Evolutionary conservation across 2,329 filamentous ascomycete genomes (phyloP), one percentile per base, ranked within the genome.

Genomic region (Didymella exigua): DNA sequence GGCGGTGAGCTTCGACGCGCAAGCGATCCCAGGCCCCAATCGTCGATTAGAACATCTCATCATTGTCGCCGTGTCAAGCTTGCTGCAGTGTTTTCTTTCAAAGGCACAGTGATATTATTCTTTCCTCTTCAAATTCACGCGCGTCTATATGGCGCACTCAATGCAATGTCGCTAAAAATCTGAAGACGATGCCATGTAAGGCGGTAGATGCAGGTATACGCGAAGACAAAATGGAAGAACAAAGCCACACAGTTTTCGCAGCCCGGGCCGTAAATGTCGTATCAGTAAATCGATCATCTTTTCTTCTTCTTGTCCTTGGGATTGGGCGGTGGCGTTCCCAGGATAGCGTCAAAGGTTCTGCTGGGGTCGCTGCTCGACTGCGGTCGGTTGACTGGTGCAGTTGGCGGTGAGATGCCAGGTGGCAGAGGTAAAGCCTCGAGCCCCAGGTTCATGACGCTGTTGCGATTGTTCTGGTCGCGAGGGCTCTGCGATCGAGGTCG

Each of bases 331-430:
- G 63, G 36, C 4, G 63, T 58, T 8, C 69, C 74, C n/a, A 81
- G 58, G 41, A 82, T 81, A 14, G 75, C 74, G 64, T 82, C 79
- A 59, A 82, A 82, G 1, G 79, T 82, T 69, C 78, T 79, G 50
- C 55, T 78, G 14, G 77, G 72, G 52, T 76, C 74, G 55, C 72
- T 71, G 48, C 65, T 66, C 31, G 70, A 71, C 10, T 53, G 60
- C 4, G 72, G 72, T 46, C 70, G 62, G 31, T 65, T 36, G 21
- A 58, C 37, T 7, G 67, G 62, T 30, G 57, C 60, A 23, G 56
- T 58, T n/a, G 67, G 62, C 9, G 78, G 77, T 23, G 70, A 70
- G 29, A 80, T 71, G 21, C 77, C 77, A 5, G 72, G 69, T 4
- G 79, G 78, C 49, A 81, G 49, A 18, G 79, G 78, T 11, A 81